A percentile compares a stretch with the other conserved stretches of the same genome.
These are phyloP conservation scores for Neopestalotiopsis sp. DNA, from an alignment of 2,329 filamentous ascomycete species.

Conservation along the genomic window DNA sequence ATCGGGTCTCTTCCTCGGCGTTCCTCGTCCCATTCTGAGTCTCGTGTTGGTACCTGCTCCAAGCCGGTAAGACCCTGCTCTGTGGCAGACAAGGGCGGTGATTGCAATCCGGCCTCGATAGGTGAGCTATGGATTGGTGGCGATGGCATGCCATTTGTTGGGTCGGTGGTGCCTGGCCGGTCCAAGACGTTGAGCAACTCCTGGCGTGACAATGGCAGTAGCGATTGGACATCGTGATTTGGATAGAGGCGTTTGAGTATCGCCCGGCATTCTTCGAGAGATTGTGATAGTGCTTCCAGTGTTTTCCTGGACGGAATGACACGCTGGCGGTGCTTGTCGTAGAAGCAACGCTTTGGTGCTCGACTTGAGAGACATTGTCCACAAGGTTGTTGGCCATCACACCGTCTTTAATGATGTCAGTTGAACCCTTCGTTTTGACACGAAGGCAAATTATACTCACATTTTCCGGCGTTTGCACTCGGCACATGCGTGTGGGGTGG, in stretches of 20 bases:
- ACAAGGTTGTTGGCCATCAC: conserved; percentile 81
- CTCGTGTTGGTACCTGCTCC: conserved; percentile 72
- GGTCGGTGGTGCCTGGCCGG: conserved; percentile 47
- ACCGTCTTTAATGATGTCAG: conserved; percentile 53
- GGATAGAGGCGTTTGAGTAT: conserved; percentile 69
- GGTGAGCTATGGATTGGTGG: conserved; percentile 59
- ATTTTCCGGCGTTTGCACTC: conserved; percentile 79
- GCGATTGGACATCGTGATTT: conserved; percentile 56
- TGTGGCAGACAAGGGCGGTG: conserved; percentile 54
- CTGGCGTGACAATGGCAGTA: conserved; percentile 61
- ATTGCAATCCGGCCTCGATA: conserved; percentile 53
- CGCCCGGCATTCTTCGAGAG: conserved; percentile 68
- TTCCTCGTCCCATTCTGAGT: conserved; percentile 72
- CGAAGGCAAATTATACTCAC: conserved; percentile 36
- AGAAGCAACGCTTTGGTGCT: conserved; percentile 78
- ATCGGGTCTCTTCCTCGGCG: conserved; percentile 59
- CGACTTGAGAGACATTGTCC: conserved; percentile 84
- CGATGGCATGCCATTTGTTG: conserved; percentile 53
- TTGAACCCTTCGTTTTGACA: not conserved
- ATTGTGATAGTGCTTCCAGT: conserved; percentile 68
- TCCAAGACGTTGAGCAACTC: conserved; percentile 65
- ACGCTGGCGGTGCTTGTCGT: conserved; percentile 79
- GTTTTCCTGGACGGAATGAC: conserved; percentile 79
- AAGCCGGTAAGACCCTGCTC: conserved; percentile 58
- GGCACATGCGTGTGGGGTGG: conserved; percentile 47